These are phyloP conservation scores for Infundibulicybe gibba DNA, from an alignment of 768 basidiomycete genomes.

Conservation along the genomic window DNA sequence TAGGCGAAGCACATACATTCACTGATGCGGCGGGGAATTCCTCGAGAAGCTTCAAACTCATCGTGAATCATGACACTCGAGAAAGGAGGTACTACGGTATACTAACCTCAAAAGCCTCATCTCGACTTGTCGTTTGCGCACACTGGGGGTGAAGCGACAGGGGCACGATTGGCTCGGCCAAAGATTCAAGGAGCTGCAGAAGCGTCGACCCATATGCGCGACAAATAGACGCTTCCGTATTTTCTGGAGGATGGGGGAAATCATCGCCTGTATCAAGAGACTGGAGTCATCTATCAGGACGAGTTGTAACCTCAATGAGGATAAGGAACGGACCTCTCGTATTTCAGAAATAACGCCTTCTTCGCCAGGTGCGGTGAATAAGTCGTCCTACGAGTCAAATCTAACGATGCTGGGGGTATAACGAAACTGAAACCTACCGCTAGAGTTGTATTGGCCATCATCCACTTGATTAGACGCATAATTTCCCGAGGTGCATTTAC, in stretches of 20 bases:
- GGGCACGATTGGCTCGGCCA: conserved; percentile 66
- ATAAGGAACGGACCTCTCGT: conserved; percentile 49
- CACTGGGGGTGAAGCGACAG: conserved; percentile 48
- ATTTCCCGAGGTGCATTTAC: conserved; percentile 69
- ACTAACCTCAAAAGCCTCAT: conserved; percentile 71
- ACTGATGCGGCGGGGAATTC: conserved; percentile 43
- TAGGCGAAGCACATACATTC: conserved; percentile 46
- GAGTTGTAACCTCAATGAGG: background rate
- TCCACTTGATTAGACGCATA: conserved; percentile 73
- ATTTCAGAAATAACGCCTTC: conserved; percentile 41
- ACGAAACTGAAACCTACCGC: conserved; percentile 14
- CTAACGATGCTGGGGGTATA: background rate
- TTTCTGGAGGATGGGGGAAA: conserved; percentile 40
- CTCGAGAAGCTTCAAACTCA: conserved; percentile 32
- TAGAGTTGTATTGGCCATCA: conserved; percentile 51
- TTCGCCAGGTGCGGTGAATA: conserved; percentile 52
- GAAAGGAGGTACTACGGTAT: background rate
- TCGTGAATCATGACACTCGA: conserved; percentile 3
- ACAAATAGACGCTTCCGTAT: conserved; percentile 26
- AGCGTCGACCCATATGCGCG: conserved; percentile 57
- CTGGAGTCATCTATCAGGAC: conserved; percentile 28
- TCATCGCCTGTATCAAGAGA: conserved; percentile 74
- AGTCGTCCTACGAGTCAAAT: conserved; percentile 41
- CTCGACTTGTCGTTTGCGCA: conserved; percentile 46
- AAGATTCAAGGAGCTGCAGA: conserved; percentile 46